These are phyloP conservation scores for Ophioceras dolichostomum DNA, from an alignment of 2,329 filamentous ascomycete species.

Conservation along the genomic window DNA sequence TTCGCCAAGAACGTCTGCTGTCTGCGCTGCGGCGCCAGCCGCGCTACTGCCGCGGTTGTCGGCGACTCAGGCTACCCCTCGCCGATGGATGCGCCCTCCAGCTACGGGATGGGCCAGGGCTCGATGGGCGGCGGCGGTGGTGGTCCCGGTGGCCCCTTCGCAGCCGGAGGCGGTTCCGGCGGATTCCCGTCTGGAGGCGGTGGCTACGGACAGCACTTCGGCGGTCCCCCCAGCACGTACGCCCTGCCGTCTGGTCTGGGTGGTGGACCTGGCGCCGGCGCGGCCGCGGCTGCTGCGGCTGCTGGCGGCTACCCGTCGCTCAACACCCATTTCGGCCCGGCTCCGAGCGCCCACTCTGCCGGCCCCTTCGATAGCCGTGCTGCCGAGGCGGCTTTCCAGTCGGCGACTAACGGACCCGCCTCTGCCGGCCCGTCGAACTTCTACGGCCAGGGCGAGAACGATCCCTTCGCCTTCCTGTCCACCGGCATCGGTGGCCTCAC, in stretches of 20 bases:
- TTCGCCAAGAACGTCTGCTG: slow-evolving; percentile 99
- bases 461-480: slow-evolving; percentile 72
- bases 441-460: slow-evolving; percentile 52
- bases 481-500: slow-evolving; percentile 60
- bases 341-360: slow-evolving; percentile 66
- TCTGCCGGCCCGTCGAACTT: slow-evolving; percentile 66
- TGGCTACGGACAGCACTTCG: slow-evolving; percentile 69
- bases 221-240: slow-evolving; percentile 78
- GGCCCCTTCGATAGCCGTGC: slow-evolving; percentile 87
- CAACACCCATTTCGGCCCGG: slow-evolving; percentile 69
- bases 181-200: too few relatives aligned
- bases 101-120: slow-evolving; percentile 74
- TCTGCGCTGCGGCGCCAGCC: slow-evolving; percentile 87
- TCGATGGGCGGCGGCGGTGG: slow-evolving; percentile 77
- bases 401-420: slow-evolving; percentile 68
- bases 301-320: slow-evolving; percentile 72
- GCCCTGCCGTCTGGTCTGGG: slow-evolving; percentile 76
- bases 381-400: slow-evolving; percentile 88
- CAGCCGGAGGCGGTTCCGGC: slow-evolving; percentile 56
- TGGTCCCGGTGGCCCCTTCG: slow-evolving; percentile 59
- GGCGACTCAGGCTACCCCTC: slow-evolving; percentile 88
- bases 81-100: slow-evolving; percentile 74
- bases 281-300: too few relatives aligned
- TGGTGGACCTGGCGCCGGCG: too few relatives aligned
- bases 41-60: slow-evolving; percentile 85